These are phyloP conservation scores for Brachypodium distachyon DNA, from an alignment of 202 grass and related monocot genomes.

Conservation along the genomic window DNA sequence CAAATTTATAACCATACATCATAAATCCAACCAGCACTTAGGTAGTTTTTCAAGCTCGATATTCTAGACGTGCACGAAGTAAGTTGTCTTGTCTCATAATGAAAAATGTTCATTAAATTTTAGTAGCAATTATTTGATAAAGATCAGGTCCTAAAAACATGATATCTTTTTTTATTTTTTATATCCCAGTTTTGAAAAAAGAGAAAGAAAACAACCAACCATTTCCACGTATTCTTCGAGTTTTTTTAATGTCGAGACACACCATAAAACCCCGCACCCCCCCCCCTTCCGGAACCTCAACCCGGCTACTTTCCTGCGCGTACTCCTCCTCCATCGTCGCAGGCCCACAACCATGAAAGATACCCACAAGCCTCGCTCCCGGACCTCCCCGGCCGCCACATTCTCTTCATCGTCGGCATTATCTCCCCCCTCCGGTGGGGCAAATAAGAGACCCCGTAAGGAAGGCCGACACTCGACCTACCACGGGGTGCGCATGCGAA, in stretches of 20 bases:
- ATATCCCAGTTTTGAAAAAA: too few relatives aligned
- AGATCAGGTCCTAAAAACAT: background rate
- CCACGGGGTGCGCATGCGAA: conserved; percentile 89
- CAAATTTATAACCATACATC: too few relatives aligned
- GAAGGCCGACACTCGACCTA: conserved; percentile 70
- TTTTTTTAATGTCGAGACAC: too few relatives aligned
- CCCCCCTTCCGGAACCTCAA: too few relatives aligned
- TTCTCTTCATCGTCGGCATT: background rate
- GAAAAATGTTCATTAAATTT: too few relatives aligned
- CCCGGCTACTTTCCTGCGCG: too few relatives aligned
- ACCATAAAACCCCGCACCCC: too few relatives aligned
- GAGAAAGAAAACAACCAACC: too few relatives aligned
- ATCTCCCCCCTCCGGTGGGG: background rate
- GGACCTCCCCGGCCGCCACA: too few relatives aligned
- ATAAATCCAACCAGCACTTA: background rate
- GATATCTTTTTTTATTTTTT: background rate
- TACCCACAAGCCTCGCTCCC: conserved; percentile 11
- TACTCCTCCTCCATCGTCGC: background rate
- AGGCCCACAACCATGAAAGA: conserved; percentile 16
- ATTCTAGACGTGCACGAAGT: background rate
- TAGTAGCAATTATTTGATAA: background rate
- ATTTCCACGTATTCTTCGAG: too few relatives aligned
- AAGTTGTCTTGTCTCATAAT: background rate
- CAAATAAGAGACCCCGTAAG: conserved; percentile 38
- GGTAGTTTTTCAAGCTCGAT: background rate